A percentile compares a stretch with the other conserved stretches of the same genome.
These are phyloP conservation scores for Colletotrichum tofieldiae DNA, from an alignment of 2,329 filamentous ascomycete genomes.

Conservation along the genomic window DNA sequence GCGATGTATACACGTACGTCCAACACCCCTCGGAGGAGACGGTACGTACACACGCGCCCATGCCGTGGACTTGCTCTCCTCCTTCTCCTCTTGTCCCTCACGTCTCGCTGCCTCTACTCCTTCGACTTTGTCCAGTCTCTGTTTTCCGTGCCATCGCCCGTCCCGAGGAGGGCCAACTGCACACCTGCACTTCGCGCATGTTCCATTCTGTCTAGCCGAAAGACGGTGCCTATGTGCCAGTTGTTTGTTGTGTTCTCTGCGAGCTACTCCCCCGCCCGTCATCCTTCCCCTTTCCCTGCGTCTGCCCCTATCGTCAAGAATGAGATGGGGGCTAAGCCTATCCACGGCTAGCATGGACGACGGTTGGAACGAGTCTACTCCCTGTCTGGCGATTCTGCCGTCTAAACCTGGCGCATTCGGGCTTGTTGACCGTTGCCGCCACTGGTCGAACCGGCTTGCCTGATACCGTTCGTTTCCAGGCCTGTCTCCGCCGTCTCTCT, in stretches of 20 bases:
- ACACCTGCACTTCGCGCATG: neutral
- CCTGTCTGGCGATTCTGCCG: constrained; percentile 28
- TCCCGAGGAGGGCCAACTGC: neutral
- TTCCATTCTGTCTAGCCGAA: too few relatives aligned
- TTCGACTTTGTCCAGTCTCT: neutral
- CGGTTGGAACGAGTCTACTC: constrained; percentile 33
- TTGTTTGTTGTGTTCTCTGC: neutral
- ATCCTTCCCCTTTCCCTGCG: neutral
- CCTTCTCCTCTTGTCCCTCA: neutral
- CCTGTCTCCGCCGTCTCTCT: constrained; percentile 5
- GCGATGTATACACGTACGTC: constrained; percentile 2
- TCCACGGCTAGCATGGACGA: constrained; percentile 10
- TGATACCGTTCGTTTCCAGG: constrained; percentile 26
- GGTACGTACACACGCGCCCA: neutral
- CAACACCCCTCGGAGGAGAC: neutral
- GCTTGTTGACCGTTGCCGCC: constrained; percentile 26
- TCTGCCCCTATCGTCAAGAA: constrained; percentile 12
- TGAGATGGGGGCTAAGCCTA: constrained; percentile 17
- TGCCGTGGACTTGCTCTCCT: neutral
- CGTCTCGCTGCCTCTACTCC: neutral
- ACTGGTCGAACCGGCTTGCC: constrained; percentile 10
- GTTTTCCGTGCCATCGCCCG: neutral
- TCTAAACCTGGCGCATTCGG: constrained; percentile 16
- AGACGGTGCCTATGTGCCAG: neutral
- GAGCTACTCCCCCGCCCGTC: neutral